phyloP scores from a whole-genome alignment of 805 yeast species.

The Brettanomyces naardenensis region DNA sequence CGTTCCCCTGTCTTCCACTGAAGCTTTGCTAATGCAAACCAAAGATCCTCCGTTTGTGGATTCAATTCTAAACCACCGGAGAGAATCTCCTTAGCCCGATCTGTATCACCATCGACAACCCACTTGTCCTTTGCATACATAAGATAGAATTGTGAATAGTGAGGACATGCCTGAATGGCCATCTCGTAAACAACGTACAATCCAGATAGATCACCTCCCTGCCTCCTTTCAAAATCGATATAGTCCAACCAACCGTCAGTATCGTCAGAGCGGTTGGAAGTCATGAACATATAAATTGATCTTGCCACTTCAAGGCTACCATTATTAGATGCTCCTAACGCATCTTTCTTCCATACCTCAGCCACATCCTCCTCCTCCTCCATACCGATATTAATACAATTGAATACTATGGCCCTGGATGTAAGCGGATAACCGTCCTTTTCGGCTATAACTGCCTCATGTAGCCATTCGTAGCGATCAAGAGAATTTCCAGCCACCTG shows the following conservation, averaged over 20 bases:
- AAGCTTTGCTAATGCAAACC: conserved; percentile 68
- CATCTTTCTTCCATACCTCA: conserved; percentile 20
- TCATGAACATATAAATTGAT: conserved; percentile 38
- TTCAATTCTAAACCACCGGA: conserved; percentile 35
- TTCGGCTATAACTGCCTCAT: conserved; percentile 48
- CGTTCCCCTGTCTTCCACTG: conserved; percentile 37
- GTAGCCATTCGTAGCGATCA: conserved; percentile 43
- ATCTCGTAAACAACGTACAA: conserved; percentile 42
- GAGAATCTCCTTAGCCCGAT: conserved; percentile 47
- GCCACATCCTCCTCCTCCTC: not conserved
- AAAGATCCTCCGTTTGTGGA: conserved; percentile 45
- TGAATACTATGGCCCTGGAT: conserved; percentile 44
- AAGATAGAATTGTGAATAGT: conserved; percentile 43
- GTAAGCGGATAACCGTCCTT: conserved; percentile 36
- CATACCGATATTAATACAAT: conserved; percentile 8
- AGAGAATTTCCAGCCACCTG: conserved; percentile 31
- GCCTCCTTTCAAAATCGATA: conserved; percentile 28
- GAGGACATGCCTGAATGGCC: conserved; percentile 45
- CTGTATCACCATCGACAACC: conserved; percentile 35
- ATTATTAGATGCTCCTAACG: conserved; percentile 20
- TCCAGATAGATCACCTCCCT: conserved; percentile 15
- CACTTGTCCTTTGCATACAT: conserved; percentile 71
- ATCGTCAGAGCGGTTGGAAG: conserved; percentile 39
- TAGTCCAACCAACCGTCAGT: conserved; percentile 42
- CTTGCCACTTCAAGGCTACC: conserved; percentile 32